Evolutionary conservation across 2,329 filamentous ascomycete species (phyloP).

Genomic region (Colletotrichum zoysiae): DNA sequence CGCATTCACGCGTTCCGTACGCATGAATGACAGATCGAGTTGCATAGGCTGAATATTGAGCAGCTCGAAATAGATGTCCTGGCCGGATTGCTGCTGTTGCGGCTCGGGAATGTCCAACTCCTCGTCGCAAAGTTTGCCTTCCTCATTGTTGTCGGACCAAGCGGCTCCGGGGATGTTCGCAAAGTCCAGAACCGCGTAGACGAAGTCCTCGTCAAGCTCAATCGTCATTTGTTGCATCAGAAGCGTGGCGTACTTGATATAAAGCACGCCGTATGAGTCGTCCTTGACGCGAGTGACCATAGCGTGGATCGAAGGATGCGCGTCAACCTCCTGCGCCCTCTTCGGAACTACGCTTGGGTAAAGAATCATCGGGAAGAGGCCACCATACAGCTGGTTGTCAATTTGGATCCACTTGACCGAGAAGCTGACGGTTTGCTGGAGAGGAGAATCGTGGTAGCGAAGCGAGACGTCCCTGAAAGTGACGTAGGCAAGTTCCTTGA

Average conservation of each 20-base stretch:
- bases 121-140: constrained; percentile 90
- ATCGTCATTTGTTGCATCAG: constrained; percentile 98
- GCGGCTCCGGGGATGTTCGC: constrained; percentile 91
- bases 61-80: constrained; percentile 98
- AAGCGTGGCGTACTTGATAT: constrained; percentile 97
- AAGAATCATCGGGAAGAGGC: constrained; percentile 96
- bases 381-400: constrained; percentile 97
- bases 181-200: constrained; percentile 95
- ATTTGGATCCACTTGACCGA: constrained; percentile 99
- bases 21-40: constrained; percentile 95
- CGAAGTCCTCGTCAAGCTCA: constrained; percentile 97
- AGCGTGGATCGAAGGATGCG: constrained; percentile 92
- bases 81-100: constrained; percentile 82
- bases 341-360: constrained; percentile 99
- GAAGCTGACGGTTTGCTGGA: constrained; percentile 91
- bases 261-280: constrained; percentile 96
- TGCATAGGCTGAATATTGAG: constrained; percentile 99
- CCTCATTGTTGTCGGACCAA: constrained; percentile 82
- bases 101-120: constrained; percentile 93
- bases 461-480: constrained; percentile 93
- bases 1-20: constrained; percentile 95
- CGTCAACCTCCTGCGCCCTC: constrained; percentile 94
- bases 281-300: constrained; percentile 97
- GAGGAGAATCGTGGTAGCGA: constrained; percentile 90
- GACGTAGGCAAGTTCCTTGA: constrained; percentile 92